These are phyloP conservation scores for Curvularia verruculosa DNA, from an alignment of 2,329 filamentous ascomycete genomes.

Conservation along the genomic window DNA sequence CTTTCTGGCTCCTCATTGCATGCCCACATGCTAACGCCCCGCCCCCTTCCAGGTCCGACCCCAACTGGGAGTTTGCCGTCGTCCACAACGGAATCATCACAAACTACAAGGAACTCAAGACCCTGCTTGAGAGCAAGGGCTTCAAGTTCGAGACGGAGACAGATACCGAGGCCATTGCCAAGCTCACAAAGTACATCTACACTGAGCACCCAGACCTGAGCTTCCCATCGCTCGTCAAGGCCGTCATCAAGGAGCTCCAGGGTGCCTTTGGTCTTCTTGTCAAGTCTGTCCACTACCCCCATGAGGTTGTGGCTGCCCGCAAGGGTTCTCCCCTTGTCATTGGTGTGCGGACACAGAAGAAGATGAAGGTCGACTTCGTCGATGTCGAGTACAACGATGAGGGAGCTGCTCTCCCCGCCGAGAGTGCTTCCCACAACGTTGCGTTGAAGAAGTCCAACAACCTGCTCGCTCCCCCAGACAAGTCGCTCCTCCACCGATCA, in stretches of 20 bases:
- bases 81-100: constrained; percentile 99
- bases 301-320: constrained; percentile 95
- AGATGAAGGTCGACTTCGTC: constrained; percentile 99
- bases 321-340: constrained; percentile 98
- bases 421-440: constrained; percentile 94
- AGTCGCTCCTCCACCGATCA: constrained; percentile 96
- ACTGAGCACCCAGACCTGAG: constrained; percentile 92
- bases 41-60: constrained; percentile 80
- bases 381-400: constrained; percentile 97
- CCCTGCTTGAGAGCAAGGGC: constrained; percentile 88
- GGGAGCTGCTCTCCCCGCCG: constrained; percentile 76
- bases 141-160: constrained; percentile 99
- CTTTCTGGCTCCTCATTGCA: neutral
- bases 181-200: constrained; percentile 97
- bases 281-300: constrained; percentile 98
- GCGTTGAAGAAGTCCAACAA: constrained; percentile 81
- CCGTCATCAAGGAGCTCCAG: constrained; percentile 97
- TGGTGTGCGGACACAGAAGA: constrained; percentile 93
- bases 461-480: constrained; percentile 85
- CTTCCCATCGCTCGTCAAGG: constrained; percentile 96
- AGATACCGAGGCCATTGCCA: constrained; percentile 98
- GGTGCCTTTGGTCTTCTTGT: constrained; percentile 96
- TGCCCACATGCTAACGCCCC: constrained; percentile 25
- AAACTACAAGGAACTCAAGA: constrained; percentile 99
- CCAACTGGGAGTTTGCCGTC: constrained; percentile 92